phyloP scores from a whole-genome alignment of 2,329 filamentous ascomycete genomes.

The Fusarium tjaetaba region DNA sequence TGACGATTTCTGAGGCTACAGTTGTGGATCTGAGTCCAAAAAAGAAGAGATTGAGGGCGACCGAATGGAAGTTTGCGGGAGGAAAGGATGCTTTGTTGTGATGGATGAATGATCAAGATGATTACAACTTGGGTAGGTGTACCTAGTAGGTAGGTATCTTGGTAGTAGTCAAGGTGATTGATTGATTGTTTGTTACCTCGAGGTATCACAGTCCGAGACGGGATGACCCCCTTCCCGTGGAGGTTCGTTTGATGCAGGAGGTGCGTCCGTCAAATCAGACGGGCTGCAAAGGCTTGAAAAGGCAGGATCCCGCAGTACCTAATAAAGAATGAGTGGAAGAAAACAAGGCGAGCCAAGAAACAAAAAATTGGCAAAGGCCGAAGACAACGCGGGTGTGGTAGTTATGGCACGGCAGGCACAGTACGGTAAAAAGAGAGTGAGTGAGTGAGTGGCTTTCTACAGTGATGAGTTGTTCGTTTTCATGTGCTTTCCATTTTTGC shows the following conservation, averaged over 20 bases:
- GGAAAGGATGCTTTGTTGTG: constrained; percentile 1
- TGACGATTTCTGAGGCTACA: constrained; percentile 14
- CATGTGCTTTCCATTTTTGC: constrained; percentile 37
- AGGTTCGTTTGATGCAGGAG: neutral
- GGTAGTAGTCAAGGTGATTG: neutral
- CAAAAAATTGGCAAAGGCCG: neutral
- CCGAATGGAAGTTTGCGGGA: neutral
- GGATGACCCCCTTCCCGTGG: constrained; percentile 3
- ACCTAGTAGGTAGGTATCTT: neutral
- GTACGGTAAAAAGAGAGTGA: constrained; percentile 6
- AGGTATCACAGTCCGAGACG: constrained; percentile 9
- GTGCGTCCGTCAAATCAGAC: neutral
- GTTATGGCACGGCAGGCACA: neutral
- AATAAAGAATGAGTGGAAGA: constrained; percentile 30
- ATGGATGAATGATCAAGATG: constrained; percentile 31
- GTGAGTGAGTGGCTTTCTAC: constrained; percentile 15
- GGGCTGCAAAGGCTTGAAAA: neutral
- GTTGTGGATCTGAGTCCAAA: constrained; percentile 25
- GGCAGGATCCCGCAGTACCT: neutral
- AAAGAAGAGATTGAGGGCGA: neutral
- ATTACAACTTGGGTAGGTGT: constrained; percentile 1
- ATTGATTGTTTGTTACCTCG: neutral
- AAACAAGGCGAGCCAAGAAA: constrained; percentile 13
- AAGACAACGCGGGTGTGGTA: constrained; percentile 3
- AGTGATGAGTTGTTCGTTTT: constrained; percentile 33